Percentiles rank a stretch among this genome's conserved stretches.
Evolutionary conservation across 306 rosid genomes (phyloP).

Genomic region (Acacia melanoxylon): DNA sequence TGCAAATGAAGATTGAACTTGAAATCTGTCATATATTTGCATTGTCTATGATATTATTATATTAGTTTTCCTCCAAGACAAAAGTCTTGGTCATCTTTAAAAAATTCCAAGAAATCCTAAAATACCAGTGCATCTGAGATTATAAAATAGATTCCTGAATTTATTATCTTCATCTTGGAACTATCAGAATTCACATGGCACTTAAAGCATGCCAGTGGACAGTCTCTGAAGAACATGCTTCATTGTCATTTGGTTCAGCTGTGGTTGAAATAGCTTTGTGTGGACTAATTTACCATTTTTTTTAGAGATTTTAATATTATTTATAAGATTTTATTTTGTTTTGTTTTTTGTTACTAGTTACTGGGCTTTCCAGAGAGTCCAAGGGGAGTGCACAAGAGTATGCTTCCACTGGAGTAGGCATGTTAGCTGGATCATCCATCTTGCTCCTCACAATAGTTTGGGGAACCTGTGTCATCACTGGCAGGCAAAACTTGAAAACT

Average conservation of each 20-base stretch:
- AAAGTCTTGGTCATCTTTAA: background rate
- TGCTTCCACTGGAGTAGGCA: constrained; percentile 52
- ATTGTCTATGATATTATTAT: background rate
- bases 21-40: background rate
- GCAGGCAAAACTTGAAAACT: constrained; percentile 36
- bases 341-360: constrained; percentile 21
- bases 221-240: background rate
- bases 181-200: background rate
- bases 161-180: background rate
- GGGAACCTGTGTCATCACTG: constrained; percentile 56
- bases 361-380: constrained; percentile 45
- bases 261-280: background rate
- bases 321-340: background rate
- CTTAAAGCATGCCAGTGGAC: background rate
- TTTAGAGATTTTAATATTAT: background rate
- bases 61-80: background rate
- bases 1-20: background rate
- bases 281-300: background rate
- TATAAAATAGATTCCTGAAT: background rate
- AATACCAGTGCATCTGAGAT: background rate
- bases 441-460: constrained; percentile 51
- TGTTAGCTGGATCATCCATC: constrained; percentile 54
- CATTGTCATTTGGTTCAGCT: background rate
- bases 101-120: background rate
- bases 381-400: constrained; percentile 49